Evolutionary conservation across 2,329 filamentous ascomycete genomes (phyloP).

Genomic region (Aspergillus novofumigatus): DNA sequence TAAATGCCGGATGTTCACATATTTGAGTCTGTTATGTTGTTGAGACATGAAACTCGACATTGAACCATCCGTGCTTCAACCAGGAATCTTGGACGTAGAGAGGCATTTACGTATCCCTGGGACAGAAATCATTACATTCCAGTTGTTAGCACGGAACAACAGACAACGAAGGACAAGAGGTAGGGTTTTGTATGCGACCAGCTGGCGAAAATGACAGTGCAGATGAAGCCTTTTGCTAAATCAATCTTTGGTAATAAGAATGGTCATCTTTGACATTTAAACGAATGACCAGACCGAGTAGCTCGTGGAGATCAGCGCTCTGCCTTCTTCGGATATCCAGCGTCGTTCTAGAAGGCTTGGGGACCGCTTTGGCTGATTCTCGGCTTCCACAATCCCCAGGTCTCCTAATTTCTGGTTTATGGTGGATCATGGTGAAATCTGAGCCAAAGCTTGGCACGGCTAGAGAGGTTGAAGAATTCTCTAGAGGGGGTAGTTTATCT

Average conservation of each 20-base stretch:
- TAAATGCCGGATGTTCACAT: background rate
- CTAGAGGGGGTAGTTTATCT: no score
- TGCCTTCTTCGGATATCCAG: background rate
- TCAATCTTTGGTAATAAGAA: background rate
- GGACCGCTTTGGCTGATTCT: background rate
- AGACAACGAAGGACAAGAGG: background rate
- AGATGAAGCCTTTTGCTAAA: background rate
- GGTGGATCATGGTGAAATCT: constrained; percentile 5
- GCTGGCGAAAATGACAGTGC: background rate
- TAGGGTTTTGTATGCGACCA: background rate
- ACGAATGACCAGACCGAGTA: background rate
- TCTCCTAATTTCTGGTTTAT: background rate
- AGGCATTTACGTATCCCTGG: background rate
- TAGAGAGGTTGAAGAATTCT: background rate
- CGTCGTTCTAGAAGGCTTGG: background rate
- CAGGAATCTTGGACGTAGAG: background rate
- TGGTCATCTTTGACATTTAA: background rate
- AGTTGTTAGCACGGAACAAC: background rate
- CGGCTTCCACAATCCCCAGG: background rate
- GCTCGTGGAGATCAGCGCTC: background rate
- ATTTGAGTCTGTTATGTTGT: background rate
- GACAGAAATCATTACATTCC: background rate
- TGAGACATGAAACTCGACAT: background rate
- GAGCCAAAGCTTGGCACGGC: constrained; percentile 15
- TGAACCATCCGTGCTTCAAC: background rate